phyloP scores from a whole-genome alignment of 176 grass and related monocot genomes.

The bread wheat (Triticum aestivum) region IWGSC_CS_RefSeq_v2.1 NC_057813.1:134302221-134302720 shows the following conservation, averaged over 20 bases:
- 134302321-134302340: too few relatives aligned
- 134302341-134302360: background rate
- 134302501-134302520: constrained; percentile 9
- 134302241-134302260: too few relatives aligned
- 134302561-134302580: constrained; percentile 46
- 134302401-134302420: constrained; percentile 25
- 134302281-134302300: too few relatives aligned
- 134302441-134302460: background rate
- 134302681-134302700: background rate
- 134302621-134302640: background rate
- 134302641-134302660: background rate
- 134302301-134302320: too few relatives aligned
- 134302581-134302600: background rate
- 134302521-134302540: background rate
- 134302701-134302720: too few relatives aligned
- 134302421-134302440: background rate
- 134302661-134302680: background rate
- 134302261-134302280: too few relatives aligned
- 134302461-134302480: background rate
- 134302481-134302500: background rate
- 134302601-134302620: background rate
- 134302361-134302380: background rate
- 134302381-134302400: background rate
- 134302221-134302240: too few relatives aligned
- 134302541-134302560: background rate